These are phyloP conservation scores for Hypoxylon sp. DNA, from an alignment of 2,329 filamentous ascomycete genomes.

Conservation along the genomic window DNA sequence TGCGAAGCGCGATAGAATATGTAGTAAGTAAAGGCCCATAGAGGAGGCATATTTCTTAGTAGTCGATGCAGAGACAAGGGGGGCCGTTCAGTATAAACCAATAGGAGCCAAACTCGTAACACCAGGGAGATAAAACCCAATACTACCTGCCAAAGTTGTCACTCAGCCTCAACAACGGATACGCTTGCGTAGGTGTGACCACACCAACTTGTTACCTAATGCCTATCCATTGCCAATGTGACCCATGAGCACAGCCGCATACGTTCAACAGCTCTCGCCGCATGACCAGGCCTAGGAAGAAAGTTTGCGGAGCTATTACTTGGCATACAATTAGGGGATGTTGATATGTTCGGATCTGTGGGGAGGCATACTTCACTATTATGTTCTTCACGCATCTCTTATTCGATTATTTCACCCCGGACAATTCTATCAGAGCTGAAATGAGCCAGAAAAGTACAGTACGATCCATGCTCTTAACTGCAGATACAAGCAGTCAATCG, in stretches of 20 bases:
- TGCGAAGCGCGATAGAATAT: slow-evolving; percentile 27
- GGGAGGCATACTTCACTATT: slow-evolving; percentile 8
- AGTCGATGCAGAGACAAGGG: slow-evolving; percentile 31
- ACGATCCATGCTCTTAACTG: not conserved
- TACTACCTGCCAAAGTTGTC: slow-evolving; percentile 47
- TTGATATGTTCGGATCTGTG: not conserved
- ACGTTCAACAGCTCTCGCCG: slow-evolving; percentile 17
- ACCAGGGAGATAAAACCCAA: slow-evolving; percentile 37
- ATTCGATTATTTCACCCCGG: not conserved
- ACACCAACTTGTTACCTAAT: slow-evolving; percentile 36
- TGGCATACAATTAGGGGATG: not conserved
- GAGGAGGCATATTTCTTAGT: slow-evolving; percentile 35
- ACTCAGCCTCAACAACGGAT: slow-evolving; percentile 44
- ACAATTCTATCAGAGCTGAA: not conserved
- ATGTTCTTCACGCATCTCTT: not conserved
- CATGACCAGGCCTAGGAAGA: slow-evolving; percentile 13
- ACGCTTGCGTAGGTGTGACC: slow-evolving; percentile 9
- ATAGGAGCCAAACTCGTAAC: slow-evolving; percentile 36
- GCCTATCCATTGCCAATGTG: slow-evolving; percentile 26
- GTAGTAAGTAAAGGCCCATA: slow-evolving; percentile 42
- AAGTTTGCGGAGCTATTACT: slow-evolving; percentile 5
- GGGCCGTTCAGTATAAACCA: slow-evolving; percentile 23
- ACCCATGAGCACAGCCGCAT: slow-evolving; percentile 33
- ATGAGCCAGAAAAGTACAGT: too few species aligned
- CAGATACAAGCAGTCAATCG: not conserved